Evolutionary conservation across 352 stramenopile species (phyloP).

Genomic region (Pythium plurisporium): DNA sequence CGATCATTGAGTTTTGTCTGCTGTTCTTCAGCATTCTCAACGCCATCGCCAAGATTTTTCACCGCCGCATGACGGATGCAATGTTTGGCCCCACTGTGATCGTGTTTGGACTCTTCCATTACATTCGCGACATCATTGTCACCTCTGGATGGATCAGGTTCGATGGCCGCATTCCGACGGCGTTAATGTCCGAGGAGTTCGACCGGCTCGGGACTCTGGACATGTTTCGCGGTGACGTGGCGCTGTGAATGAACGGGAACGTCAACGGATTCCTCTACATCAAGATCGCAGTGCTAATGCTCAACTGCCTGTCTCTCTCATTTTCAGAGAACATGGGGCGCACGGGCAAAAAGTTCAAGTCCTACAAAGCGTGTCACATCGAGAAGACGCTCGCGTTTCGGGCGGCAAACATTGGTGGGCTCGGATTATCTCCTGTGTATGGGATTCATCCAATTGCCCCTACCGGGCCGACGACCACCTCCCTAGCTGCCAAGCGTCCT

Average conservation of each 20-base stretch:
- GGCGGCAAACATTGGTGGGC: slow-evolving; percentile 25
- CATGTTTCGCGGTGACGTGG: slow-evolving; percentile 21
- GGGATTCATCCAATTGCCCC: neutral
- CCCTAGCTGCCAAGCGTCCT: neutral
- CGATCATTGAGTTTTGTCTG: slow-evolving; percentile 24
- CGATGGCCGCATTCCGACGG: slow-evolving; percentile 20
- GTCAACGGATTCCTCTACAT: slow-evolving; percentile 14
- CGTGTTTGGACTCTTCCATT: slow-evolving; percentile 23
- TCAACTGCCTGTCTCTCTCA: slow-evolving; percentile 29
- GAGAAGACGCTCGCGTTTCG: slow-evolving; percentile 26
- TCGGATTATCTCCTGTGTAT: slow-evolving; percentile 16
- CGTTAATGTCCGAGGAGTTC: slow-evolving; percentile 28
- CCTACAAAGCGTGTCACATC: neutral
- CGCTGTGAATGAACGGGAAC: slow-evolving; percentile 31
- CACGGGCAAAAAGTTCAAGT: neutral
- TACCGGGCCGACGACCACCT: neutral
- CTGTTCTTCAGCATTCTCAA: slow-evolving; percentile 37
- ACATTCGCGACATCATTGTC: slow-evolving; percentile 16
- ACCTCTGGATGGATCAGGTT: slow-evolving; percentile 8
- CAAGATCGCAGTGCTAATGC: slow-evolving; percentile 27
- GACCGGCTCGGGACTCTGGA: slow-evolving; percentile 12
- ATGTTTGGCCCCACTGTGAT: slow-evolving; percentile 30
- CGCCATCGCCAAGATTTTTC: slow-evolving; percentile 18
- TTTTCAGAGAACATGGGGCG: slow-evolving; percentile 14
- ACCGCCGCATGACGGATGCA: slow-evolving; percentile 26